phyloP scores from a whole-genome alignment of 768 basidiomycete species.

The Lentinus brumalis region DNA sequence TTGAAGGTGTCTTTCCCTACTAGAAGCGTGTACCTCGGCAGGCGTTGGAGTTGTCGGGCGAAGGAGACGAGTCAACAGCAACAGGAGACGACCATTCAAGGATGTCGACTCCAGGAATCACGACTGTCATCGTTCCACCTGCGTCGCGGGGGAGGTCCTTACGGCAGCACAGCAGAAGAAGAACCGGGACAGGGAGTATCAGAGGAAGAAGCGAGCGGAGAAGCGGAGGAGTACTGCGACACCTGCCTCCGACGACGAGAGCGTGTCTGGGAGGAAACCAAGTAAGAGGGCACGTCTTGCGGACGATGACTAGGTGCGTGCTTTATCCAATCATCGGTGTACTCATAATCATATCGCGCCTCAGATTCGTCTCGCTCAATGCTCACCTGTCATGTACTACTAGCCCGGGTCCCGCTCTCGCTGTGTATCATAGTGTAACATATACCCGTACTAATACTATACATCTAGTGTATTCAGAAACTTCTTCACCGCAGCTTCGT shows the following conservation, averaged over 20 bases:
- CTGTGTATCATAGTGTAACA: slow-evolving; percentile 14
- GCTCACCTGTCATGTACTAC: background rate
- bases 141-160: slow-evolving; percentile 68
- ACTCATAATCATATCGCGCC: background rate
- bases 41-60: slow-evolving; percentile 77
- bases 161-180: slow-evolving; percentile 76
- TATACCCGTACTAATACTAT: slow-evolving; percentile 24
- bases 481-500: slow-evolving; percentile 51
- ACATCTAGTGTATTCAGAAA: slow-evolving; percentile 52
- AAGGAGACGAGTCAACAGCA: slow-evolving; percentile 63
- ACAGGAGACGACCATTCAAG: slow-evolving; percentile 68
- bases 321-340: background rate
- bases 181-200: slow-evolving; percentile 78
- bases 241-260: slow-evolving; percentile 72
- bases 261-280: slow-evolving; percentile 54
- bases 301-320: slow-evolving; percentile 57
- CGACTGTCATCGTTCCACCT: slow-evolving; percentile 77
- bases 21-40: slow-evolving; percentile 29
- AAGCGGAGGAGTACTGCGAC: slow-evolving; percentile 60
- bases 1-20: background rate
- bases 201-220: slow-evolving; percentile 69
- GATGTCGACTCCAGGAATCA: slow-evolving; percentile 69
- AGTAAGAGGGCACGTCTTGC: slow-evolving; percentile 67
- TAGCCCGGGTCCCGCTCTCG: background rate
- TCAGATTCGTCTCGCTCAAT: background rate